Evolutionary conservation across 805 yeast genomes (phyloP), one percentile per base, ranked within the genome.

Genomic region (Candida arabinofermentans): DNA sequence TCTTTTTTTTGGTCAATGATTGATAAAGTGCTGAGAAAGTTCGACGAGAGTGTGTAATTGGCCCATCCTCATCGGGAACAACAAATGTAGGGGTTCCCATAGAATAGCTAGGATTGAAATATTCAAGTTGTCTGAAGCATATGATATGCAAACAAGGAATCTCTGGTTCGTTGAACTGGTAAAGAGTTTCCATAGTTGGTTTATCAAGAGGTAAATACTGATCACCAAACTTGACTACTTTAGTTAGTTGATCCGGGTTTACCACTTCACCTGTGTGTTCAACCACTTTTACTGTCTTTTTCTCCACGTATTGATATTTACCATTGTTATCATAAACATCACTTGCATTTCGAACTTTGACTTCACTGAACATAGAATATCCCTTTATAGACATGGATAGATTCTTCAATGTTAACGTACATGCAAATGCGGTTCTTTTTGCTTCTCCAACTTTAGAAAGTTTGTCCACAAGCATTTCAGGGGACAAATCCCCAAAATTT

Each of bases 331-430:
- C 77, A 57, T 75, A 79, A 5, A 85, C 74, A 34, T 69, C 68
- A 29, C 71, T 71, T 10, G 76, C 66, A n/a, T 73, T 63, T 16
- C 72, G 68, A 0, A 77, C 54, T 32, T 67, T 72, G 43, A 81
- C 82, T 39, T 76, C 78, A 7, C 71, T 67, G 46, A 73, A 75
- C n/a, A 85, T 69, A 0, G 83, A 64, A 53, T 79, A 85, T 0
- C 96, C 97, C 49, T 75, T 77, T 1, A 90, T 70, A 0, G 88
- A 83, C 36, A 91, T 73, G 0, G 70, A 67, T 16, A 90, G 42
- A 27, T 75, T 77, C 35, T 79, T 72, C 5, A 87, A 62, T 1
- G 77, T 71, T 35, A 89, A 60, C 8, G 80, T 75, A 46, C 85
- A 77, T 13, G 75, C 70, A 55, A 84, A 86, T 37, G 74, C 75